phyloP scores from a whole-genome alignment of 129 eudicot genomes.

The Artemisia argyi region DNA sequence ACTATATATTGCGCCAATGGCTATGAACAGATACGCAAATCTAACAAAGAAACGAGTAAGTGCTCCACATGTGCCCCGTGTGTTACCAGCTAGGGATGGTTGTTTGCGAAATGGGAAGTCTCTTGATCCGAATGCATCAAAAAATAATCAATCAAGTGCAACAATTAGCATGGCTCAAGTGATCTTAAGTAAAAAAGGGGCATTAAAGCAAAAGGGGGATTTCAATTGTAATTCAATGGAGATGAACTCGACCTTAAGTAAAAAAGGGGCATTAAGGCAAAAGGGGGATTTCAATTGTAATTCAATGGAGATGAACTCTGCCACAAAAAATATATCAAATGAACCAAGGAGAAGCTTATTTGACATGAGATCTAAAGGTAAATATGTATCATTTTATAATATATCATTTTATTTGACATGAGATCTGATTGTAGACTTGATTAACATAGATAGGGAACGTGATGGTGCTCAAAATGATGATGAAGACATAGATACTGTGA shows the following conservation, averaged over 20 bases:
- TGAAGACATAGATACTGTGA: background rate
- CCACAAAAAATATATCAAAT: background rate
- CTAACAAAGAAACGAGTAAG: constrained; percentile 2
- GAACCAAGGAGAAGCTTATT: background rate
- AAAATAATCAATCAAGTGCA: background rate
- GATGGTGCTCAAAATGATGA: background rate
- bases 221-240: background rate
- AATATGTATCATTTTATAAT: background rate
- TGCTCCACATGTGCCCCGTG: background rate
- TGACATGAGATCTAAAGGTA: background rate
- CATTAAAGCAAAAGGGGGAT: background rate
- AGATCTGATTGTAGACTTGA: background rate
- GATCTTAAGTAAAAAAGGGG: background rate
- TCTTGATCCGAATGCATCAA: background rate
- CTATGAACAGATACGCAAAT: constrained; percentile 4
- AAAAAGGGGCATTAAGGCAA: background rate
- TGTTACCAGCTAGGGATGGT: background rate
- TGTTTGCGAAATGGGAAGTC: background rate
- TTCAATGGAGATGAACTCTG: background rate
- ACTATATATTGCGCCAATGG: constrained; percentile 1
- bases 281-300: background rate
- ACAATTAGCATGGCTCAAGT: background rate
- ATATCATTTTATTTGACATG: background rate
- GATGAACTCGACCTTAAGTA: background rate
- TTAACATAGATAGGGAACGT: background rate